Evolutionary conservation across 2,329 filamentous ascomycete species (phyloP).

Genomic region (Colletotrichum sp.): DNA sequence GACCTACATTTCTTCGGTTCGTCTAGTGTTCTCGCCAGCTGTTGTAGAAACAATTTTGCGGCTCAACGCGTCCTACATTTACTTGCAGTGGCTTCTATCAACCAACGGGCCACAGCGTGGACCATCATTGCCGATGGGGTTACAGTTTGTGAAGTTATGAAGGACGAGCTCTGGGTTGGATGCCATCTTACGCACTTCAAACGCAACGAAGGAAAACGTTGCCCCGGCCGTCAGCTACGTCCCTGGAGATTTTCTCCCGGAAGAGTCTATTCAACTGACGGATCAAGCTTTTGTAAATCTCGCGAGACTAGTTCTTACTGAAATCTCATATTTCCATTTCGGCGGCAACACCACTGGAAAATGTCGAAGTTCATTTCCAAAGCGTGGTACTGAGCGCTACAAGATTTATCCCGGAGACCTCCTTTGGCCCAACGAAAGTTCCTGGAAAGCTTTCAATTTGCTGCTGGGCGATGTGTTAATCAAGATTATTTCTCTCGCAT

Average conservation of each 20-base stretch:
- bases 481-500: slow-evolving; percentile 32
- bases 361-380: background rate
- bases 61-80: background rate
- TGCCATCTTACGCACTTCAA: background rate
- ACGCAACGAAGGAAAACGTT: background rate
- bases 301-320: slow-evolving; percentile 28
- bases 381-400: slow-evolving; percentile 18
- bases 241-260: background rate
- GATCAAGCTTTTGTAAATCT: slow-evolving; percentile 34
- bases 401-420: slow-evolving; percentile 35
- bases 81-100: background rate
- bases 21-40: background rate
- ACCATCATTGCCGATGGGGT: background rate
- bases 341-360: background rate
- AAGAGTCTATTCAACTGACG: slow-evolving; percentile 34
- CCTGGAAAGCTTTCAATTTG: slow-evolving; percentile 37
- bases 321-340: slow-evolving; percentile 37
- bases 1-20: background rate
- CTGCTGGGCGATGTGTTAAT: slow-evolving; percentile 33
- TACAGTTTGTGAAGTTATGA: background rate
- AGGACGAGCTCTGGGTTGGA: background rate
- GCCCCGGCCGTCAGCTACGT: background rate
- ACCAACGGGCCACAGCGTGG: background rate
- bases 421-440: slow-evolving; percentile 27
- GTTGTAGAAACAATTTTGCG: background rate